Percentiles rank a stretch among this genome's conserved stretches.
These are phyloP conservation scores for Iris pallida DNA, from an alignment of 116 monocot species.

Conservation along the genomic window DNA sequence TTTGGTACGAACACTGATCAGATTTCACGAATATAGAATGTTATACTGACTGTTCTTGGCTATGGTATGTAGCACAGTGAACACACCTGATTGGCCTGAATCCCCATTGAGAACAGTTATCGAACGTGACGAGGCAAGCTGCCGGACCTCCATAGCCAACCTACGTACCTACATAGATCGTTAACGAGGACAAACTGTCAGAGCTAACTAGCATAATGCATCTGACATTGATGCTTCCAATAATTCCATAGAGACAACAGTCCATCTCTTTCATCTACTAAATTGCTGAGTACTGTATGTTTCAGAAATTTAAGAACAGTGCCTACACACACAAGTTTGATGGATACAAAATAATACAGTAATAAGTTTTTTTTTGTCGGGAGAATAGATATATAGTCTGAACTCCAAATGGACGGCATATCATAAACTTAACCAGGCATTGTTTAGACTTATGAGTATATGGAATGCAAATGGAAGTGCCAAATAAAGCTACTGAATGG, in stretches of 20 bases:
- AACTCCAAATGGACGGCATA: not conserved
- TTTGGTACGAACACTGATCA: too few species aligned
- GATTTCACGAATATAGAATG: too few species aligned
- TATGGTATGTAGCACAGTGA: too few species aligned
- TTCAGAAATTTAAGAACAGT: too few species aligned
- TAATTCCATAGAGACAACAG: not conserved
- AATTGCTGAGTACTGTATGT: not conserved
- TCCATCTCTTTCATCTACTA: not conserved
- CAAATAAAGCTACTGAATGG: too few species aligned
- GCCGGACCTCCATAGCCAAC: slow-evolving; percentile 72
- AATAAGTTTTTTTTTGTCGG: not conserved
- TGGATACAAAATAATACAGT: too few species aligned
- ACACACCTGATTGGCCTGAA: not conserved
- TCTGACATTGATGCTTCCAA: not conserved
- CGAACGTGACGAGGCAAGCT: slow-evolving; percentile 64
- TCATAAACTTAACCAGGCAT: too few species aligned
- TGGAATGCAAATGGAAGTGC: too few species aligned
- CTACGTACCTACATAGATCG: slow-evolving; percentile 48
- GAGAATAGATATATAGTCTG: not conserved
- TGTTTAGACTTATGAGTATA: too few species aligned
- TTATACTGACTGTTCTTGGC: too few species aligned
- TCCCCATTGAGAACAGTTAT: slow-evolving; percentile 59
- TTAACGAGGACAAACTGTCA: not conserved
- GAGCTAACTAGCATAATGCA: not conserved
- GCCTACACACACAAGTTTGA: too few species aligned